Base-by-base conservation (phyloP, 2,329 filamentous ascomycete species). In the Lasiodiplodia theobromae region DNA sequence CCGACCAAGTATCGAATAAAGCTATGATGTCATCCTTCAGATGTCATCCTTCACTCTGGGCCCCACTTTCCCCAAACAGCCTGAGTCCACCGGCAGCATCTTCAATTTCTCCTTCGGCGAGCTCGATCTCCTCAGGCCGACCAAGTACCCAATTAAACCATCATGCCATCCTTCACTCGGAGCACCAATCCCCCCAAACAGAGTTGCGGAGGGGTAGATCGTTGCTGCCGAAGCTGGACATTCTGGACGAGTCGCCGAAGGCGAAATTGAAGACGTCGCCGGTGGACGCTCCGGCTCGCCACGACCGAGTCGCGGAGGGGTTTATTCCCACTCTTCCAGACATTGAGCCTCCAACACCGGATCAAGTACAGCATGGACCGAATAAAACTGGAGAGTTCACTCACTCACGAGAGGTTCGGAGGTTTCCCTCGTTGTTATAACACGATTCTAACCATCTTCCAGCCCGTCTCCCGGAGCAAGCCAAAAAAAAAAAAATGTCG, bases 141-240 rank as follows among this genome's bases (percentile, higher is more conserved):
- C 49, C n/a, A 11, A 63, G 49, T 18, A 51, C 6, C 16, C 44
- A 11, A 16, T 31, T 25, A 18, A 31, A 4, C 4, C 23, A 63
- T 6, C 7, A 64, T 64, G 60, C 60, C 60, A 4, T 64, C 60
- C 44, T 64, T 64, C 60, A 38, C 28, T 6, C 47, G 60, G 18
- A 21, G 37, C 18, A 23, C 28, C n/a, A 47, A 52, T 21, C 60
- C 31, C 31, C 60, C 60, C 44, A 64, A 64, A 11, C 40, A 16
- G 23, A 23, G 23, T 23, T 28, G 23, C 44, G 58, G 40, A 25
- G 14, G 58, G 58, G 28, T 0, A 23, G 28, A n/a, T 37, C 28
- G 58, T 3, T 56, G 53, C n/a, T 37, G 28, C 18, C 23, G 21
- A 31, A 51, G 44, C 16, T 16, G n/a, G 11, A 4, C 44, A 52